Base-by-base conservation (phyloP, 768 basidiomycete species). In the Imleria badia region DNA sequence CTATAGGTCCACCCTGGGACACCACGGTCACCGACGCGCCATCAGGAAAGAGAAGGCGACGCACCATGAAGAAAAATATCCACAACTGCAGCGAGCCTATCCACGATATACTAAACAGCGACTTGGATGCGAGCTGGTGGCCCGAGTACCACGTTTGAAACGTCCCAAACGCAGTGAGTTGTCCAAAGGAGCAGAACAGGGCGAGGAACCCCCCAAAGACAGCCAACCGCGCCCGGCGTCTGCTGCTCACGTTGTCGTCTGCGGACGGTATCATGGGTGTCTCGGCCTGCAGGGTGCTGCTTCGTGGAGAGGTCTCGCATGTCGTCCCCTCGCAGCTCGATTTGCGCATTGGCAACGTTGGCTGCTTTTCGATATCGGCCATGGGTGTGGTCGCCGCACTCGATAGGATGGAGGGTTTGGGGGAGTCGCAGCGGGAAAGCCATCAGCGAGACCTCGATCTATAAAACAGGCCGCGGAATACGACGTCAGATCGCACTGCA, bases 81-180 rank as follows among this genome's bases (percentile, higher is more conserved):
- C 81, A 87, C 5, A 89, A 71, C 61, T 88, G 87, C 43, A 87
- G 57, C 2, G 84, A 83, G 6, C 86, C 86, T 58, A 89, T 86
- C 82, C 86, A 87, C 3, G 86, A 83, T 56, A 88, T 84, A 22
- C 75, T 78, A 35, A 81, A 83, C 14, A 82, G 72, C 14, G 81
- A 69, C 34, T 78, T 58, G 58, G 75, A 66, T 17, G 66, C 65
- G 17, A 89, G 75, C 65, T 88, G 82, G 66, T 89, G 81, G 14
- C 67, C 69, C 11, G 77, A 73, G 60, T 89, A 89, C 81, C 82
- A 88, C 13, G 81, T 70, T 66, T 87, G 84, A 66, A 82, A 89
- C 39, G 84, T 85, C 15, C 87, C 87, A 58, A 88, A 89, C 42
- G 86, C 80, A 48, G 76, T 85, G 74, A 88, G 81, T 60, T 83